Evolutionary conservation across 352 stramenopile genomes (phyloP).

Genomic region (Pythium pyrilobum): DNA sequence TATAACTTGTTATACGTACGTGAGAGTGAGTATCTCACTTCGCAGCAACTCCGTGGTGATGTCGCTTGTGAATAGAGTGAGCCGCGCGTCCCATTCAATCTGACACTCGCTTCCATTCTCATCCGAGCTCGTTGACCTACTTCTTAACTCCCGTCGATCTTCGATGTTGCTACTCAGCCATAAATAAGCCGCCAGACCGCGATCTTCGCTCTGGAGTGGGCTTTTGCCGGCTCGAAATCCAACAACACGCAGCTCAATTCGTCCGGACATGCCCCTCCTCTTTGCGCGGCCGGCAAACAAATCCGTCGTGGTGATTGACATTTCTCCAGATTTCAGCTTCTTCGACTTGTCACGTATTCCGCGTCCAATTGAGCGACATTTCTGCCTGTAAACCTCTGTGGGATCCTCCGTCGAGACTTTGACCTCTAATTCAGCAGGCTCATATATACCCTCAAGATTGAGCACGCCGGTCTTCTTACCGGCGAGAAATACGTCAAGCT

Average conservation of each 20-base stretch:
- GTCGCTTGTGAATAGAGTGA: conserved; percentile 37
- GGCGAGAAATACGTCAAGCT: conserved; percentile 24
- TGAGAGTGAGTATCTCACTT: conserved; percentile 27
- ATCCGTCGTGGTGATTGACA: neutral
- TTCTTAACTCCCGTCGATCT: conserved; percentile 27
- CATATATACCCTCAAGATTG: conserved; percentile 35
- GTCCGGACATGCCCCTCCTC: conserved; percentile 16
- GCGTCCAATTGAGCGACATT: conserved; percentile 9
- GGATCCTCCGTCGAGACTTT: conserved; percentile 7
- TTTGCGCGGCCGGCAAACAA: neutral
- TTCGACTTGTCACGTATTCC: conserved; percentile 13
- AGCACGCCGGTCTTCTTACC: conserved; percentile 32
- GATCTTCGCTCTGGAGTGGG: conserved; percentile 3
- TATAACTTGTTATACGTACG: conserved; percentile 12
- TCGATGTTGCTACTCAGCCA: conserved; percentile 36
- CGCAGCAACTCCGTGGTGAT: conserved; percentile 29
- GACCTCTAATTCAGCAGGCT: conserved; percentile 22
- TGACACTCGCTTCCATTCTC: conserved; percentile 2
- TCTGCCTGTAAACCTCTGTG: conserved; percentile 9
- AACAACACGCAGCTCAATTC: conserved; percentile 36
- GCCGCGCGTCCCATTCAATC: conserved; percentile 28
- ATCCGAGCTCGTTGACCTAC: conserved; percentile 3
- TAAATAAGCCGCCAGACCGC: conserved; percentile 23
- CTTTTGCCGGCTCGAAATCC: conserved; percentile 7
- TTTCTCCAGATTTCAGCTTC: conserved; percentile 17